A percentile compares a stretch with the other conserved stretches of the same genome.
These are phyloP conservation scores for Rhizophagus clarus DNA, from an alignment of 192 early-diverging fungal species.

Conservation along the genomic window DNA sequence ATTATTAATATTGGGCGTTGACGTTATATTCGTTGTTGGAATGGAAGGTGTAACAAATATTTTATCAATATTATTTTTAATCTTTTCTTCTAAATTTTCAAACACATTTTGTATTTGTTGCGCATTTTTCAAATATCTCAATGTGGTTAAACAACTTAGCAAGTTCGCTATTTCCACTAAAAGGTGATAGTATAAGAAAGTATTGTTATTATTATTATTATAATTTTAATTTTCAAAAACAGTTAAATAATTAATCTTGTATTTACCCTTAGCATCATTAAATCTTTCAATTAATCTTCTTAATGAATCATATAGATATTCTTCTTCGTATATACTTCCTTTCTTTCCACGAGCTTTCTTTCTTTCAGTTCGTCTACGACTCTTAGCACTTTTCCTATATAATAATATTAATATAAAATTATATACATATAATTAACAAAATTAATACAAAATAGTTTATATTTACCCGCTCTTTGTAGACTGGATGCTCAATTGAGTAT, in stretches of 20 bases:
- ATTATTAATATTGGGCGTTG: neutral
- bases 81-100: constrained; percentile 21
- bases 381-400: constrained; percentile 67
- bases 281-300: constrained; percentile 59
- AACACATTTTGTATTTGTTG: constrained; percentile 11
- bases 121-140: constrained; percentile 4
- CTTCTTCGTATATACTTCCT: constrained; percentile 88
- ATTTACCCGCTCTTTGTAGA: constrained; percentile 40
- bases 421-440: neutral
- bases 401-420: neutral
- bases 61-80: constrained; percentile 7
- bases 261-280: constrained; percentile 56
- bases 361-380: constrained; percentile 69
- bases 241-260: neutral
- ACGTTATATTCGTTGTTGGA: neutral
- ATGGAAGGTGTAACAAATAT: neutral
- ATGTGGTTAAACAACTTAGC: constrained; percentile 3
- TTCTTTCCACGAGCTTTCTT: constrained; percentile 87
- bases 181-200: neutral
- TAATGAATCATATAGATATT: constrained; percentile 79
- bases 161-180: constrained; percentile 19
- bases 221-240: too few species aligned
- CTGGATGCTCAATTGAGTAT: constrained; percentile 60
- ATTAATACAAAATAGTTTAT: neutral
- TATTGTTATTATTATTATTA: too few species aligned